These are phyloP conservation scores for Suillus decipiens DNA, from an alignment of 768 basidiomycete genomes.

Conservation along the genomic window DNA sequence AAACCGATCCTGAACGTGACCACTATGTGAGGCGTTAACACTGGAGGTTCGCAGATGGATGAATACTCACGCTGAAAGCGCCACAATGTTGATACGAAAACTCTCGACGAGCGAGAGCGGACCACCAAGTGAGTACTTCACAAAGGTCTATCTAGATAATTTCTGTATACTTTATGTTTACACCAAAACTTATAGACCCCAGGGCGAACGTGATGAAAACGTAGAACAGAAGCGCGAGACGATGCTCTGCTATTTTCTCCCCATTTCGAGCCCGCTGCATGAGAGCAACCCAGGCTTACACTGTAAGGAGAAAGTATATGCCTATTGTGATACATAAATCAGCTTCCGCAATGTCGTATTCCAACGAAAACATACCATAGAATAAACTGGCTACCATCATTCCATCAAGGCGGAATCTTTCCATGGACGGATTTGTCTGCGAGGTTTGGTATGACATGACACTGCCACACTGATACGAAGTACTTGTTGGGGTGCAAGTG, in stretches of 20 bases:
- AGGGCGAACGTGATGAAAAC: conserved; percentile 28
- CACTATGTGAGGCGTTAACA: conserved; percentile 15
- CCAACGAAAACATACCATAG: conserved; percentile 17
- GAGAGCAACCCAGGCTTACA: conserved; percentile 18
- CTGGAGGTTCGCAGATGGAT: not conserved
- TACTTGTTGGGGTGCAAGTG: not conserved
- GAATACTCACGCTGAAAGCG: conserved; percentile 19
- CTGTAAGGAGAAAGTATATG: conserved; percentile 21
- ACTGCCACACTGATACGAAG: not conserved
- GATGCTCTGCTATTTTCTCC: conserved; percentile 6
- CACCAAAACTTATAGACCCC: conserved; percentile 28
- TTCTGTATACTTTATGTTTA: conserved; percentile 28
- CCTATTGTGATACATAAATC: conserved; percentile 16
- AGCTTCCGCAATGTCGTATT: not conserved
- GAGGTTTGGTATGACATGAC: conserved; percentile 24
- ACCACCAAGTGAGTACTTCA: conserved; percentile 12
- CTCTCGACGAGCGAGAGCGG: conserved; percentile 17
- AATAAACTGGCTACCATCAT: conserved; percentile 20
- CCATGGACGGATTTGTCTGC: conserved; percentile 24
- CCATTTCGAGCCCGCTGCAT: conserved; percentile 5
- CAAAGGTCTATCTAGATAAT: conserved; percentile 37
- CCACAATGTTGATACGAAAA: conserved; percentile 24
- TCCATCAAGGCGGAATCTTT: conserved; percentile 27
- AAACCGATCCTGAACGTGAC: conserved; percentile 32
- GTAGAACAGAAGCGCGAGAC: conserved; percentile 20